Evolutionary conservation across 768 basidiomycete species (phyloP), one percentile per base, ranked within the genome.

Genomic region (Panaeolus cyanescens): DNA sequence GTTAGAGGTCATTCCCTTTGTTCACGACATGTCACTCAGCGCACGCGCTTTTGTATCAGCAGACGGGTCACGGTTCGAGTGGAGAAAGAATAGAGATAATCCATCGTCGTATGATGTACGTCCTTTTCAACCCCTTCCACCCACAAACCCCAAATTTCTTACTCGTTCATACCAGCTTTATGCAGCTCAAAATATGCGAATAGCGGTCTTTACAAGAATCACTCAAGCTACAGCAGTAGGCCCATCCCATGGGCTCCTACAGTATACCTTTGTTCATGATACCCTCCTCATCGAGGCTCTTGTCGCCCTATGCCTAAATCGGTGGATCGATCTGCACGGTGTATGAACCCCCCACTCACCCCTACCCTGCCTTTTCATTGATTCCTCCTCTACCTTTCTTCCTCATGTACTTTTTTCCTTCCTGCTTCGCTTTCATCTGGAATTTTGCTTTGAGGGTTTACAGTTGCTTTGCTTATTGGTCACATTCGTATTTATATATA

Each of bases 261-360:
- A 83, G 59, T 91, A 90, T 73, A 81, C 75, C 54, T 91, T 92
- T 73, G 79, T 77, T 42, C 78, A 88, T 54, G 84, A 84, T 62
- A 68, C 75, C 33, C 83, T 91, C 58, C 72, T 92, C 64, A 79
- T 88, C 19, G 83, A 91, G 68, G 80, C 83, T 4, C 75, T 91
- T 60, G 74, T 92, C 37, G 80, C 91, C 6, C 77, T 92, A 57
- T 87, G 82, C 69, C 75, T 92, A 64, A 91, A 91, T 72, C 81
- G 91, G 61, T 92, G 89, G 89, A 73, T 91, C 70, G 91, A 91
- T 75, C 74, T 79, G 70, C 78, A 76, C 68, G 82, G 83, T 33
- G 72, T 82, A 68, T 82, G 72, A 65, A n/a, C n/a, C n/a, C n/a
- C n/a, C 30, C 22, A 30, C 25, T 28, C 10, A 50, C 30, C 22